These are phyloP conservation scores for Cercospora zeae-maydis DNA, from an alignment of 2,329 filamentous ascomycete species.

Conservation along the genomic window DNA sequence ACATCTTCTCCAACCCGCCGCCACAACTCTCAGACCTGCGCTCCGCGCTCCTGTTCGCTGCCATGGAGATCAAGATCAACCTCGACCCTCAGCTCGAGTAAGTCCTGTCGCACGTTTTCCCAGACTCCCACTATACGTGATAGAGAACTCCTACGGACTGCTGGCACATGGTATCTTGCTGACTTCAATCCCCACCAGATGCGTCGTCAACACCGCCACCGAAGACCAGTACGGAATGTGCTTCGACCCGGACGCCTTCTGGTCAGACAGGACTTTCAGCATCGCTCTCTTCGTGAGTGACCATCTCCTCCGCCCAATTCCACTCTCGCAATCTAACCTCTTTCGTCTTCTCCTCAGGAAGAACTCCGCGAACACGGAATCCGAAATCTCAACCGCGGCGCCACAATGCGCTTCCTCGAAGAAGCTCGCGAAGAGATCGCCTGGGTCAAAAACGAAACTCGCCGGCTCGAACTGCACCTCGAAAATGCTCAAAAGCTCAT, in stretches of 20 bases:
- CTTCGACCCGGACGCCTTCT: constrained; percentile 15
- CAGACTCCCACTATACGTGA: no score
- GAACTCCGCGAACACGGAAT: constrained; percentile 5
- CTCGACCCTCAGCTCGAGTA: constrained; percentile 20
- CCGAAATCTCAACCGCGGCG: not conserved
- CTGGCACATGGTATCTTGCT: not conserved
- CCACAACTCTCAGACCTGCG: constrained; percentile 12
- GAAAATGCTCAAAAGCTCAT: constrained; percentile 15
- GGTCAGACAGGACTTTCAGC: constrained; percentile 6
- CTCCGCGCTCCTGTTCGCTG: constrained; percentile 7
- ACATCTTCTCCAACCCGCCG: constrained; percentile 17
- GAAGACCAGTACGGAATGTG: constrained; percentile 13
- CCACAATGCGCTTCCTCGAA: constrained; percentile 6
- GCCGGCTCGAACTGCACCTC: constrained; percentile 17
- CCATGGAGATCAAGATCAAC: constrained; percentile 9
- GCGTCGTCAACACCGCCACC: not conserved
- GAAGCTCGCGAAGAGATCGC: constrained; percentile 17
- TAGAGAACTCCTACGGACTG: not conserved
- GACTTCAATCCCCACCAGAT: not conserved
- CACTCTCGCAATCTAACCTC: not conserved
- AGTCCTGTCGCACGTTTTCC: not conserved
- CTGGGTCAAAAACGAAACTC: constrained; percentile 18
- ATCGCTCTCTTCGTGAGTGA: constrained; percentile 6
- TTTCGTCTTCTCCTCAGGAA: not conserved
- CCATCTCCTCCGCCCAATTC: not conserved